Base-by-base conservation (phyloP, 1,284 basidiomycete species). In the Irpex lacteus region DNA sequence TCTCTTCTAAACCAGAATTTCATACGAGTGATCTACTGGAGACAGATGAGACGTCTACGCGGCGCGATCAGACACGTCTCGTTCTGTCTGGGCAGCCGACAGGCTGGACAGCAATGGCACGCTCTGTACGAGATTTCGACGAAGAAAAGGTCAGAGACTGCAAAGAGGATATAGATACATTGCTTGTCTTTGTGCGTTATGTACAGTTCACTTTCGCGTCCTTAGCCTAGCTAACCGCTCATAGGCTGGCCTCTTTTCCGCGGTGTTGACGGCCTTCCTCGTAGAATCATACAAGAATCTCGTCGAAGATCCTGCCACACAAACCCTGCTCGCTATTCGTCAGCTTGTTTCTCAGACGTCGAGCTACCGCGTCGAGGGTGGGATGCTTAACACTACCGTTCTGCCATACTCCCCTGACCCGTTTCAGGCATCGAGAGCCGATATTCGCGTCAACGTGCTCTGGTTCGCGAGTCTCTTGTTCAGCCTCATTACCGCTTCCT, bases 131-230 rank as follows among this genome's bases (percentile, higher is more conserved):
- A 9, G 53, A 50, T 15, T 21, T 56, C n/a, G 63, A 64, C n/a
- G 60, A 49, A 56, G 63, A 60, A 4, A 60, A 62, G 55, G 47
- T 62, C 13, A 8, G 19, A 26, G 21, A 59, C 44, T 59, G 57
- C 55, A 65, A 61, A 37, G 63, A 65, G 11, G 63, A 65, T 44
- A 59, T 65, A 34, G 63, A 65, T 49, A 65, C 63, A 5, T 47
- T 65, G 9, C 49, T 65, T 9, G 63, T 65, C 9, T 65, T 65
- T n/a, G 63, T 65, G 18, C 57, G 63, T 61, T 21, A 8, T 3
- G n/a, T 44, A 34, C 6, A 32, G 6, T 8, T n/a, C 26, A n/a
- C 18, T 1, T 15, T 9, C 15, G 9, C 7, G 4, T 6, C 19
- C 15, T 32, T 37, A 19, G 19, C 11, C 34, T n/a, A 19, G 26